Evolutionary conservation across 495 filamentous ascomycete species (phyloP), one percentile per base, ranked within the genome.

Genomic region (Talaromyces ruber): DNA sequence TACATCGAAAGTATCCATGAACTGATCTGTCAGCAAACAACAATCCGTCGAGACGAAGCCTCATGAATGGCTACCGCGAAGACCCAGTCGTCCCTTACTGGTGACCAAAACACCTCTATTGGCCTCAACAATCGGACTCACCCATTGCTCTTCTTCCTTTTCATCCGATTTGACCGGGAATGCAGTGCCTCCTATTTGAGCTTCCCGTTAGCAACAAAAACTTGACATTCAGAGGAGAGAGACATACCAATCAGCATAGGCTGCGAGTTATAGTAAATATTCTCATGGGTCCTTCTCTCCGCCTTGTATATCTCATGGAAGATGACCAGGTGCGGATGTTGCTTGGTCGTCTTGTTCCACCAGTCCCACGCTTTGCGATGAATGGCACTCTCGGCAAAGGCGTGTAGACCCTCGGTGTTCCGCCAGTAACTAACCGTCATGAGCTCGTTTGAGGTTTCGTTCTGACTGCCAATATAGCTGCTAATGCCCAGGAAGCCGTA

Each of bases 341-440:
- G 39, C 63, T 74, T 74, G 7, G 57, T 66, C 6, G 66, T 69
- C 3, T 59, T 53, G 16, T 68, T 69, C 72, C 74, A 83, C 76
- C 75, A 83, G 14, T 74, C 68, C 80, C 80, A 80, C 11, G 66
- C 74, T 9, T 69, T 64, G n/a, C 69, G 69, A 64, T 85, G 82
- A 9, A 74, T 16, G 1, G 69, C 50, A 21, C 71, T 73, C 58
- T 82, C 76, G 34, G 83, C 82, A 64, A 82, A 85, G 2, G 60
- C 60, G 64, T 83, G 74, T 18, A 86, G 58, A 30, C 71, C 74
- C 18, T 82, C 80, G 11, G 77, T 58, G 47, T 66, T 62, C 11
- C 73, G 72, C 63, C 84, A 80, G 68, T 86, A 86, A 59, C 73
- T 72, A 1, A 81, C 53, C 0, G 58, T 56, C 59, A 82, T 67